Evolutionary conservation across 1,284 basidiomycete genomes (phyloP), one percentile per base, ranked within the genome.

Genomic region (Amylostereum areolatum): DNA sequence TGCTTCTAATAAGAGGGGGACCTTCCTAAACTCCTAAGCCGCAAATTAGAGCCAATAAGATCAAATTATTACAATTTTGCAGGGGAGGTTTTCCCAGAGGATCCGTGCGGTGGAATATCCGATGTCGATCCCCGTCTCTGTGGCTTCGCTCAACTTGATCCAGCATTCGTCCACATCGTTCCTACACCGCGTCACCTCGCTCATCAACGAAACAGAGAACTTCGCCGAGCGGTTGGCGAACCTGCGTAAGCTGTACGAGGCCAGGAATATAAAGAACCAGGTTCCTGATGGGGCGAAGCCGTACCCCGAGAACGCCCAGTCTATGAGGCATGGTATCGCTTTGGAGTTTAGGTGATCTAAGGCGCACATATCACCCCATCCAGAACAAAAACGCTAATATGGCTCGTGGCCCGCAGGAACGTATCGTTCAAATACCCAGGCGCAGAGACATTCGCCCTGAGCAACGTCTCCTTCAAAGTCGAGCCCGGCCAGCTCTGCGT

Each of bases 371-470:
- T 39, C 28, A 28, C 25, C 10, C 24, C 18, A 29, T 5, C 30
- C 25, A 8, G 11, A n/a, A 40, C 35, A 32, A 25, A 18, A 27
- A 29, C 30, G 37, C 10, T 45, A 10, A 11, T 35, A 25, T 11
- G 31, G 30, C 31, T 35, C 11, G 18, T 34, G n/a, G n/a, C 29
- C 6, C 29, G 27, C 46, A 83, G 81, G 58, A 74, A 86, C 54
- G 88, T 90, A 2, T 83, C 78, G 4, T 91, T 89, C 67, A 70
- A 65, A 43, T 91, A 91, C 58, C 82, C 84, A 0, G 81, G 77
- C 2, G 74, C 73, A 28, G 72, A 77, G 5, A 59, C 60, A 7
- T 80, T 75, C 48, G 87, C 83, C 0, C 62, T 90, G 24, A 69
- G 65, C 3, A 67, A 83, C 43, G 72, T 85, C 11, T 89, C 83